phyloP scores from a whole-genome alignment of 306 rosid species.

The Rosa multiflora region DNA sequence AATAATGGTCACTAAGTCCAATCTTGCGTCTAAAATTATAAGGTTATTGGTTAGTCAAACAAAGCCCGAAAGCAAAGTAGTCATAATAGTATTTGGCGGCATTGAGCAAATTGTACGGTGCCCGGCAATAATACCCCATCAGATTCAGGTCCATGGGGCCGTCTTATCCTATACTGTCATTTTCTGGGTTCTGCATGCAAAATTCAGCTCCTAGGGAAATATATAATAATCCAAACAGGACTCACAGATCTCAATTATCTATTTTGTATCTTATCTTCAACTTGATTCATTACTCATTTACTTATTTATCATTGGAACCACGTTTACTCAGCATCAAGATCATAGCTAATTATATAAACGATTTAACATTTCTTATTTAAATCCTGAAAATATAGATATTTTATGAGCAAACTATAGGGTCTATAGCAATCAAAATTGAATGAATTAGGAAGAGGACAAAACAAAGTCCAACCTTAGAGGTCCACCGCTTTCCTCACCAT shows the following conservation, averaged over 20 bases:
- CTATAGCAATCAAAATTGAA: constrained; percentile 2
- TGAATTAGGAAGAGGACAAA: not conserved
- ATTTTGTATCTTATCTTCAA: not conserved
- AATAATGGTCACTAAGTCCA: too few species aligned
- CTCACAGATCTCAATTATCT: not conserved
- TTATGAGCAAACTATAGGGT: not conserved
- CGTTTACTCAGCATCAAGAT: not conserved
- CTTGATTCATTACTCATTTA: not conserved
- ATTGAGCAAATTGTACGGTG: not conserved
- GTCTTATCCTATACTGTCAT: not conserved
- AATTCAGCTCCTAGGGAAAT: not conserved
- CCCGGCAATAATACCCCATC: not conserved
- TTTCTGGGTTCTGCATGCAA: not conserved
- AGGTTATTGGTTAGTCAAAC: too few species aligned
- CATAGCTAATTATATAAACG: not conserved
- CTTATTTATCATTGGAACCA: not conserved
- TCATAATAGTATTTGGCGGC: not conserved
- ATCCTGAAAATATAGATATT: not conserved
- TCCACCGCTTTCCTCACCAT: not conserved
- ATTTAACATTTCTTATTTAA: too few species aligned
- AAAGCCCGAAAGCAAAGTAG: not conserved
- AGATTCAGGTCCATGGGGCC: not conserved
- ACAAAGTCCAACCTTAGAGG: not conserved
- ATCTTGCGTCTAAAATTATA: not conserved
- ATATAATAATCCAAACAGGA: not conserved